Evolutionary conservation across 257 asterid species (phyloP), one percentile per base, ranked within the genome.

Genomic region (Eustoma russellianum): DNA sequence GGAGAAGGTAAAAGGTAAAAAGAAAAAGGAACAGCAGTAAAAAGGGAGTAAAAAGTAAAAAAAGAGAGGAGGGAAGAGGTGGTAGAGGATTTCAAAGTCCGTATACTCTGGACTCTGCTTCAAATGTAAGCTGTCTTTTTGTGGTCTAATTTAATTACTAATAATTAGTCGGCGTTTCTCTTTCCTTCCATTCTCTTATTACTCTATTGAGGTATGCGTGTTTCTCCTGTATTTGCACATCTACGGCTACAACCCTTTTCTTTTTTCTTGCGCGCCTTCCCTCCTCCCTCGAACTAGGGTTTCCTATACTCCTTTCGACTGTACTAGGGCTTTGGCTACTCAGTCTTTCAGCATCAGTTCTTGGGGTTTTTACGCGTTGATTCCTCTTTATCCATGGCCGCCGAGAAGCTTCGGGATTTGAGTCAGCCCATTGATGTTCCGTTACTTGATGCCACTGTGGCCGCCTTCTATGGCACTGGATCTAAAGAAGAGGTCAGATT

Each of bases 381-480:
- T 61, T 38, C 43, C 43, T 38, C 43, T 10, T 9, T 38, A 47
- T 55, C 74, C 64, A 83, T 83, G 94, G 96, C 88, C 59, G 87
- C 93, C 64, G 96, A 82, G 66, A 86, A 77, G 83, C 75, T 86
- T 14, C 70, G 95, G 60, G 95, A 86, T 82, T 82, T 90, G 76
- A 75, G 83, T 55, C 96, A 83, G 75, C 98, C 98, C 52, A 70
- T 90, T 57, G 95, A 90, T 48, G 96, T 90, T 50, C 43, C 79
- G 13, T 70, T 90, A 68, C 95, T 90, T 34, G 98, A 90, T 65
- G 96, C 98, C 46, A 86, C 96, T 15, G 95, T 90, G 17, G 81
- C 86, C 5, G 95, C 95, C 56, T 86, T 90, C 77, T 90, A 90
- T 64, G 98, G 95, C 46, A 86, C 98, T 48, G 98, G 98, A 78